A percentile compares a stretch with the other conserved stretches of the same genome.
Evolutionary conservation across 2,329 filamentous ascomycete species (phyloP).

Genomic region (Colletotrichum tropicale): DNA sequence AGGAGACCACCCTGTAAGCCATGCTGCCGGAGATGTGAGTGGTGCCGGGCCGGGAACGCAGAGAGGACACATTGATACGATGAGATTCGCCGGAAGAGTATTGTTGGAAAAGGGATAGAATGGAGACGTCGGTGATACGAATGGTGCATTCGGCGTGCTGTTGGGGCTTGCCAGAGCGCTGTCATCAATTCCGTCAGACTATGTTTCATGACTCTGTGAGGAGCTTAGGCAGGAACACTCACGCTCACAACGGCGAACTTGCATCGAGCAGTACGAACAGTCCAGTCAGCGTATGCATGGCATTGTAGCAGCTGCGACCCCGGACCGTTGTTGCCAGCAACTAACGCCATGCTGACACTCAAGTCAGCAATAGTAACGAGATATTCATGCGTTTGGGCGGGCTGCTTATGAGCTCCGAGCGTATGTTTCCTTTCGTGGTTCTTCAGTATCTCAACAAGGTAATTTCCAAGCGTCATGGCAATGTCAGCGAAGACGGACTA

Average conservation of each 20-base stretch:
- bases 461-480: neutral
- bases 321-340: neutral
- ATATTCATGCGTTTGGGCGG: neutral
- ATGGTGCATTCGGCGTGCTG: neutral
- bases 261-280: neutral
- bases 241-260: neutral
- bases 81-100: neutral
- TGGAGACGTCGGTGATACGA: neutral
- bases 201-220: neutral
- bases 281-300: neutral
- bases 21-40: neutral
- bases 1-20: neutral
- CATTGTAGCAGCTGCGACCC: neutral
- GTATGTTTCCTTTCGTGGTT: neutral
- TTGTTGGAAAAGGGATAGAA: neutral
- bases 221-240: neutral
- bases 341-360: neutral
- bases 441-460: neutral
- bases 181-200: neutral
- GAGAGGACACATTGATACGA: neutral
- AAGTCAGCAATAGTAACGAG: neutral
- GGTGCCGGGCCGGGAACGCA: neutral
- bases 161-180: neutral
- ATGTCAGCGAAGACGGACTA: neutral
- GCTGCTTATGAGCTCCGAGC: neutral